phyloP scores from a whole-genome alignment of 345 rosid species.

The Isatis tinctoria region DNA sequence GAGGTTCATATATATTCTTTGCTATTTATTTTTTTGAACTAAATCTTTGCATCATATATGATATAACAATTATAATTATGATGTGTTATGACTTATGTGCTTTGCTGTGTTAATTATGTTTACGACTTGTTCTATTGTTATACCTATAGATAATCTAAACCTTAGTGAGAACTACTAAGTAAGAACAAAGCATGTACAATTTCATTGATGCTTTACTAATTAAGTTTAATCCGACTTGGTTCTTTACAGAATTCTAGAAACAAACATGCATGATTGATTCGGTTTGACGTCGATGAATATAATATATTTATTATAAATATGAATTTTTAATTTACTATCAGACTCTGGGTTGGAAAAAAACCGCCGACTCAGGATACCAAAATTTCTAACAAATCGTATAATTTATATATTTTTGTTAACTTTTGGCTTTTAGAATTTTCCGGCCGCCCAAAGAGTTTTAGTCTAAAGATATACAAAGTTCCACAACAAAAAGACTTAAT shows the following conservation, averaged over 20 bases:
- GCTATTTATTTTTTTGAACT: too few species aligned
- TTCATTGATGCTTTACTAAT: neutral
- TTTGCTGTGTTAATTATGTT: too few species aligned
- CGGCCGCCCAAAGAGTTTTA: slow-evolving; percentile 22
- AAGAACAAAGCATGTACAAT: neutral
- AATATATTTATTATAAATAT: neutral
- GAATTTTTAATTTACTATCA: neutral
- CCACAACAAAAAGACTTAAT: neutral
- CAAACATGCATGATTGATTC: neutral
- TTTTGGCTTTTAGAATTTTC: slow-evolving; percentile 14
- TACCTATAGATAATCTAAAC: neutral
- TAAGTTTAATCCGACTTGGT: neutral
- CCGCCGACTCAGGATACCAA: slow-evolving; percentile 5
- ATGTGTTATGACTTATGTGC: too few species aligned
- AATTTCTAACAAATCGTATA: slow-evolving; percentile 11
- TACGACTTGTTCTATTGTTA: neutral
- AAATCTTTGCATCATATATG: too few species aligned
- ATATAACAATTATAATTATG: too few species aligned
- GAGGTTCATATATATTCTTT: neutral
- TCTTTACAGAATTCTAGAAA: neutral
- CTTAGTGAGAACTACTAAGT: neutral
- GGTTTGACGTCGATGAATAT: neutral
- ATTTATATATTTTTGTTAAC: neutral
- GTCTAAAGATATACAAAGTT: slow-evolving; percentile 20
- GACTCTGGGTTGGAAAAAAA: neutral